Conservation (phyloP, 2,329 filamentous ascomycete genomes). For the Diaporthe humulicola region DNA sequence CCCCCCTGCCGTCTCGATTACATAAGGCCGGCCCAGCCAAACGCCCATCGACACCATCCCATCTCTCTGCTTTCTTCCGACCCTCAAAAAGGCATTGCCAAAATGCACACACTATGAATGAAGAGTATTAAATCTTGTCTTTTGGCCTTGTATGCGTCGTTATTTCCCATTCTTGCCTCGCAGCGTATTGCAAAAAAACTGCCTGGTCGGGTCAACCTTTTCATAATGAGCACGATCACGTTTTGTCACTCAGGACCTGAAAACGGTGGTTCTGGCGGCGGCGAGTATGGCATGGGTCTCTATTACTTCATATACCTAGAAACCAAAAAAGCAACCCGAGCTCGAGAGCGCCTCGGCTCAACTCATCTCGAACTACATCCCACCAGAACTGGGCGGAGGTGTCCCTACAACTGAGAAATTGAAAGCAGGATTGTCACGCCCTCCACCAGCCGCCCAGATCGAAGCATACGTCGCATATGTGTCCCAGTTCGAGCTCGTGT, state of each 20-base stretch:
- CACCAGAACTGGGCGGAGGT: conserved; percentile 8
- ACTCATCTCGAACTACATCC: background rate
- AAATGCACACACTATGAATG: too few relatives aligned
- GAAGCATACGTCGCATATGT: conserved; percentile 21
- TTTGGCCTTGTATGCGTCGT: background rate
- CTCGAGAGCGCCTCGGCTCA: background rate
- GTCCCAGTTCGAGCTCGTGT: conserved; percentile 30
- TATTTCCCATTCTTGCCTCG: background rate
- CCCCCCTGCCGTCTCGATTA: background rate
- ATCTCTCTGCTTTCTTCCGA: background rate
- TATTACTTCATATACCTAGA: background rate
- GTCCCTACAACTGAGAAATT: background rate
- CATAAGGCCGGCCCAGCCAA: background rate
- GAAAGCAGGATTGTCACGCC: conserved; percentile 22
- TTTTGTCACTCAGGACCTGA: background rate
- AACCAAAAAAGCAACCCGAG: background rate
- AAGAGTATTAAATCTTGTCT: too few relatives aligned
- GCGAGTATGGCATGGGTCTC: background rate
- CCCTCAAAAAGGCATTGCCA: too few relatives aligned
- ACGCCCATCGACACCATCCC: background rate
- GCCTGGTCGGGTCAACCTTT: background rate
- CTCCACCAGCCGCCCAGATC: conserved; percentile 20
- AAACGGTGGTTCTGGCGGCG: background rate
- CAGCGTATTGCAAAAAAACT: too few relatives aligned
- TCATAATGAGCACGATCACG: background rate